Evolutionary conservation across 441 rosid genomes (phyloP).

Genomic region (Cnidoscolus chayamansa): DNA sequence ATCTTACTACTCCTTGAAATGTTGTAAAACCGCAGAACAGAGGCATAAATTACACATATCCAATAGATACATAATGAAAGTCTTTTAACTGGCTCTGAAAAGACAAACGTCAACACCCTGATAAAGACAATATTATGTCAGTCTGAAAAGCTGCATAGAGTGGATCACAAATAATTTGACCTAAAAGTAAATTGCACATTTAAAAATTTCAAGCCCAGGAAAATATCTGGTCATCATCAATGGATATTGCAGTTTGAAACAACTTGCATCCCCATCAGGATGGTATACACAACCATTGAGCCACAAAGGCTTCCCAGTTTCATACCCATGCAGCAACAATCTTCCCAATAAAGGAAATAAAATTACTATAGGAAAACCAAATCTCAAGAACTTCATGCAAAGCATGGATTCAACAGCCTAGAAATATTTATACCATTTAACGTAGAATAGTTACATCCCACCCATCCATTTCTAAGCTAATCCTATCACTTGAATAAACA

Average conservation of each 20-base stretch:
- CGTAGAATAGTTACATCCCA: background rate
- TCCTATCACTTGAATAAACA: background rate
- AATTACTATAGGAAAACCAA: background rate
- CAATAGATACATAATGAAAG: constrained; percentile 77
- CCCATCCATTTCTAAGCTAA: constrained; percentile 1
- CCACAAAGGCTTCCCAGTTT: constrained; percentile 4
- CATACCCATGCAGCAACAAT: background rate
- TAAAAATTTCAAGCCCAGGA: background rate
- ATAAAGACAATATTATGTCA: constrained; percentile 11
- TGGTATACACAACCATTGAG: background rate
- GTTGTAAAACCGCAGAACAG: constrained; percentile 70
- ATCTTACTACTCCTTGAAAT: constrained; percentile 83
- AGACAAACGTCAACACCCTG: constrained; percentile 77
- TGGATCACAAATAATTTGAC: constrained; percentile 2
- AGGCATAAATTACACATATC: constrained; percentile 59
- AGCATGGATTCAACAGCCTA: background rate
- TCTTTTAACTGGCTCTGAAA: constrained; percentile 79
- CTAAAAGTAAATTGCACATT: background rate
- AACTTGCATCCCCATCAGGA: constrained; percentile 1
- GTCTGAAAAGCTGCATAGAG: constrained; percentile 5
- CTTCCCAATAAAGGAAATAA: background rate
- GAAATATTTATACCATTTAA: background rate
- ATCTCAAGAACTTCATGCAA: constrained; percentile 4
- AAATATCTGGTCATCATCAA: background rate
- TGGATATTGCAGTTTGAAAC: background rate